phyloP scores from a whole-genome alignment of 495 filamentous ascomycete species.

The Staphylotrichum longicolle region DNA sequence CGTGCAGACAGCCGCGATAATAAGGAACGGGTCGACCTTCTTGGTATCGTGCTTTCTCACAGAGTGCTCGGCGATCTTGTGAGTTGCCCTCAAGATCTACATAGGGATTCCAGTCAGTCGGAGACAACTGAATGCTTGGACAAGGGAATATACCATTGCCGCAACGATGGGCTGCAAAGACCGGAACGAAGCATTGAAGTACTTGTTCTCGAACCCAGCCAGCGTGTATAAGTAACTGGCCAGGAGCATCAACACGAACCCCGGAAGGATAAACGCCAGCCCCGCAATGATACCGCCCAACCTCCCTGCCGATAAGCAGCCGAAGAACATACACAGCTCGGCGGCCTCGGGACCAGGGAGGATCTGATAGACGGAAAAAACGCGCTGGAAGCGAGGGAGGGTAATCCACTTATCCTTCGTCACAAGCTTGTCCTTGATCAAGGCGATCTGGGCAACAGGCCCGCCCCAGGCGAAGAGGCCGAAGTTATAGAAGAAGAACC shows the following conservation, averaged over 20 bases:
- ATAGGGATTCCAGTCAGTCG: neutral
- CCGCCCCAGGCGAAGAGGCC: conserved; percentile 22
- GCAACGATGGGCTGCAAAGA: conserved; percentile 22
- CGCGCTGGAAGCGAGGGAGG: conserved; percentile 19
- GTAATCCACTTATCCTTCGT: conserved; percentile 20
- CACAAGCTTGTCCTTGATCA: conserved; percentile 23
- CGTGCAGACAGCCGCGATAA: conserved; percentile 18
- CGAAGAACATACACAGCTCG: conserved; percentile 23
- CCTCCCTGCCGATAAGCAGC: conserved; percentile 17
- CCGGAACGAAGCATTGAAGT: conserved; percentile 20
- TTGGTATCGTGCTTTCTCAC: conserved; percentile 19
- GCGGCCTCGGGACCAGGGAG: conserved; percentile 19
- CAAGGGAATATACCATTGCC: conserved; percentile 11
- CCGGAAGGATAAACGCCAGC: conserved; percentile 14
- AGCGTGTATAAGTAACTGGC: conserved; percentile 19
- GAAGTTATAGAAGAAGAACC: conserved; percentile 24
- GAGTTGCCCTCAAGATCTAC: conserved; percentile 16
- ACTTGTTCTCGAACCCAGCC: conserved; percentile 21
- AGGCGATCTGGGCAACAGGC: conserved; percentile 17
- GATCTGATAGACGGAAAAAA: conserved; percentile 21
- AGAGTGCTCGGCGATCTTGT: conserved; percentile 21
- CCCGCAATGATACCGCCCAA: conserved; percentile 17
- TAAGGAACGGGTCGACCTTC: conserved; percentile 18
- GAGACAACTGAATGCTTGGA: neutral
- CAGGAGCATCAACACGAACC: conserved; percentile 21